Evolutionary conservation across 208 protist species (phyloP).

Genomic region (Acanthamoeba royreba): DNA sequence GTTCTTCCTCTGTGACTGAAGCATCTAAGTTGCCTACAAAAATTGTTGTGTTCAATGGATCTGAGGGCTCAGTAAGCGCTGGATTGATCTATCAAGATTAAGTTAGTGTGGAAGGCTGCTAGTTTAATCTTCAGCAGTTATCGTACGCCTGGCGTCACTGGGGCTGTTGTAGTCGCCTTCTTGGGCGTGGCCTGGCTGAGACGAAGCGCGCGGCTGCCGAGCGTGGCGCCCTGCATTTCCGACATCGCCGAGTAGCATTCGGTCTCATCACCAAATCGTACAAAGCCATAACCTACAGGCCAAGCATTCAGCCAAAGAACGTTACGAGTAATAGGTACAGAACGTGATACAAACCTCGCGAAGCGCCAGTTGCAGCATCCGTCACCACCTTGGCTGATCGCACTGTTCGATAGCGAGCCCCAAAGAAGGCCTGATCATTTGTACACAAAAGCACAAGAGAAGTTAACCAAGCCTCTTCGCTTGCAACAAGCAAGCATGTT

Average conservation of each 20-base stretch:
- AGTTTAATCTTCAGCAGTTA: neutral
- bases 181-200: neutral
- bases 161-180: neutral
- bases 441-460: neutral
- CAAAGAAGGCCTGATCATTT: neutral
- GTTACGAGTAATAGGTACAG: neutral
- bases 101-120: neutral
- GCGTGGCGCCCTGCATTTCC: neutral
- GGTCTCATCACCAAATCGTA: neutral
- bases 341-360: neutral
- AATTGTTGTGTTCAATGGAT: neutral
- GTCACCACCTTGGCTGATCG: neutral
- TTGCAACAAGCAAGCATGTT: neutral
- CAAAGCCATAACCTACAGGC: neutral
- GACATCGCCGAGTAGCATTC: neutral
- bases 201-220: neutral
- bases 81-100: neutral
- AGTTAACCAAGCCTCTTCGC: too few relatives aligned
- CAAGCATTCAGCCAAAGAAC: neutral
- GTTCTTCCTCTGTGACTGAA: neutral
- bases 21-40: neutral
- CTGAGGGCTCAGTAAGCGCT: neutral
- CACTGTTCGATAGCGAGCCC: neutral
- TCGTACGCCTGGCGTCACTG: neutral
- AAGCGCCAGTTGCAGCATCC: neutral